Evolutionary conservation across 345 rosid species (phyloP), one percentile per base, ranked within the genome.

Genomic region (Eutrema japonicum): DNA sequence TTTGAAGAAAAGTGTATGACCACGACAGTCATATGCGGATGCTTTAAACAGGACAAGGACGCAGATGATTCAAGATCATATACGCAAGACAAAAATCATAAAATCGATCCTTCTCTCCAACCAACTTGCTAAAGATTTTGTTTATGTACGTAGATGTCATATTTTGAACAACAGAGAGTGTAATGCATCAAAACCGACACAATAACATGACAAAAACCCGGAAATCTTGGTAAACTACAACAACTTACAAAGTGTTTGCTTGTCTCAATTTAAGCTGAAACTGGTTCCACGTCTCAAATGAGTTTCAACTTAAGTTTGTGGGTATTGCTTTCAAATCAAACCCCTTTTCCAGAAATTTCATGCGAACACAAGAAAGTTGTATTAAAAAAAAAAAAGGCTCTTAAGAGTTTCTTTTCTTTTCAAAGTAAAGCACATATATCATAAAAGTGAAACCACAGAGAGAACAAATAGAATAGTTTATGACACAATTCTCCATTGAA

Each of bases 1-100:
- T 64, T 62, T 72, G 10, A 53, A 45, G 10, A n/a, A 42, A 72
- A 64, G 70, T 62, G 45, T 72, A 16, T 62, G 63, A 45, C 27
- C 47, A 45, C 9, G 73, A 71, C 61, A 49, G 61, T 71, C 68
- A 61, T 26, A 71, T 16, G n/a, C 22, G 27, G 6, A 61, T 30
- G 51, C 75, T 50, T 71, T 50, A 10, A 27, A 14, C 27, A 58
- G 29, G 29, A 60, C 37, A 42, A 40, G 47, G 48, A 7, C 3
- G 10, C 37, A 45, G 36, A 63, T 43, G 53, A 42, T 41, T 61
- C 22, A 6, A 61, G 10, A 29, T n/a, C 42, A 33, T 55, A 8
- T 55, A 26, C 3, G 16, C 22, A 12, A 55, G 10, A 57, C 3
- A 16, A 18, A 54, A 54, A 7, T 6, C 12, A 26, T 52, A 40